Conservation (phyloP, 169 alveolate genomes). For the Plasmodium coatneyi region DNA sequence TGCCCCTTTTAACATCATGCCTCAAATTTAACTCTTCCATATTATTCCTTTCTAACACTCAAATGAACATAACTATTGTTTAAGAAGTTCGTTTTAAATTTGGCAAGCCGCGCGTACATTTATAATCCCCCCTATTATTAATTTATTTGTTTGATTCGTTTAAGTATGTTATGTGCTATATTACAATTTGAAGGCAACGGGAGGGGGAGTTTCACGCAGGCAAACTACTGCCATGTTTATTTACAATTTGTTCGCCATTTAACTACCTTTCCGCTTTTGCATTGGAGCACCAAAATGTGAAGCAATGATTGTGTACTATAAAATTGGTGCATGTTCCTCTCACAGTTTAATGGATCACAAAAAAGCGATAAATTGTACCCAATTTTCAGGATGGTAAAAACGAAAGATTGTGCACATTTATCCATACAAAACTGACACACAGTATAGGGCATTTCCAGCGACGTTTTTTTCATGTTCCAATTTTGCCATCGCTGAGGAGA, state of each 20-base stretch:
- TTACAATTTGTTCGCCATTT: background rate
- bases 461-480: background rate
- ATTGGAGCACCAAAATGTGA: background rate
- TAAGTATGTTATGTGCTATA: background rate
- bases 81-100: background rate
- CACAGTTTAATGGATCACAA: background rate
- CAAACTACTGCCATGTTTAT: background rate
- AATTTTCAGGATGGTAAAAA: background rate
- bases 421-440: background rate
- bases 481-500: background rate
- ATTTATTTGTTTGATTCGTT: background rate
- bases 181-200: background rate
- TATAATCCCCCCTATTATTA: background rate
- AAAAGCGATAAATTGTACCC: background rate
- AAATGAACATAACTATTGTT: background rate
- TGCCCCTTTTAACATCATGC: background rate
- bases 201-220: background rate
- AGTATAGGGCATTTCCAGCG: background rate
- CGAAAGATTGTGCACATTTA: background rate
- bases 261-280: background rate
- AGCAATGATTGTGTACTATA: background rate
- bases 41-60: background rate
- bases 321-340: background rate
- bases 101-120: background rate
- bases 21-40: conserved; percentile 1